Base-by-base conservation (phyloP, 139 green algal species). In the Haematococcus sp. region DNA sequence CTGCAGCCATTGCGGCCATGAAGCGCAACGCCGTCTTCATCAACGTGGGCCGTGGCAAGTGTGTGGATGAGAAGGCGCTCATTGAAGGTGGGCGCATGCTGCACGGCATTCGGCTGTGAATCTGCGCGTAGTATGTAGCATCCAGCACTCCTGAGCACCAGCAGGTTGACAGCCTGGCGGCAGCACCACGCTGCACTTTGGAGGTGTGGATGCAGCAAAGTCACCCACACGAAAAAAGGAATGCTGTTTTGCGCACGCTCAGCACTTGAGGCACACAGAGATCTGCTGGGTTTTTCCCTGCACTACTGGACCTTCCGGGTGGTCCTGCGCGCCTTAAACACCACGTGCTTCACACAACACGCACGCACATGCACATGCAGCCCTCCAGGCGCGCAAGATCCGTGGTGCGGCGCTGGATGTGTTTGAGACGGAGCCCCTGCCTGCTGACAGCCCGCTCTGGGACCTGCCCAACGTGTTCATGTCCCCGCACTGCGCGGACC, bases 21-120 rank as follows among this genome's bases (percentile, higher is more conserved):
- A 83, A 87, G 71, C 84, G 83, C 23, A 81, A 76, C 27, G 87
- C 43, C 15, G 90, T 95, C 49, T 86, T 97, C 67, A 75, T 97
- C 52, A 97, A 95, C 76, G 76, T 97, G 35, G 92, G 92, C 4
- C 71, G 92, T 2, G 92, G 92, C 19, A 90, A 88, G 63, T 92
- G 83, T 49, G 83, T 95, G 0, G 89, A 94, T 66, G 90, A 96
- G 76, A 60, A 74, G 22, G 90, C 90, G 5, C 71, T 96, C 2
- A 82, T 92, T 19, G 23, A 76, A 28, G 60, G 60, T 76, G 58
- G 5, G 58, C 30, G 17, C 3, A 4, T 51, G n/a, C n/a, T n/a
- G 17, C 15, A 23, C 46, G 17, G 15, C 17, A 17, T 55, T 55
- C 46, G 15, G 15, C 15, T 17, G 15, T 15, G 15, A 23, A 17